Percentiles rank a stretch among this genome's conserved stretches.
These are phyloP conservation scores for Thuja plicata DNA, from an alignment of 83 land plant genomes.

Conservation along the genomic window DNA sequence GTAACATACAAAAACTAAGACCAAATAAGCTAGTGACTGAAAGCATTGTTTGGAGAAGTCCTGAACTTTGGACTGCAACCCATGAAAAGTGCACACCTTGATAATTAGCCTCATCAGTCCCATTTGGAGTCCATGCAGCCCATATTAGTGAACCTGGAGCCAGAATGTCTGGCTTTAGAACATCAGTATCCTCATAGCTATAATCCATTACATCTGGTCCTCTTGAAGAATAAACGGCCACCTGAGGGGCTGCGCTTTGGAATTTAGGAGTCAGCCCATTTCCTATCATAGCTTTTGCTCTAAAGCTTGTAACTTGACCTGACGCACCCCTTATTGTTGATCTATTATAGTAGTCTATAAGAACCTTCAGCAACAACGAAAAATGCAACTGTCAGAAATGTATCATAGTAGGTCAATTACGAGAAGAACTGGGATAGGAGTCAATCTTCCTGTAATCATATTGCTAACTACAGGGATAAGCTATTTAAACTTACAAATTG, in stretches of 20 bases:
- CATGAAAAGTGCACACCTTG: conserved; percentile 45
- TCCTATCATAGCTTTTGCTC: conserved; percentile 68
- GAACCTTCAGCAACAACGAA: conserved; percentile 38
- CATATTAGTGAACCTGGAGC: conserved; percentile 95
- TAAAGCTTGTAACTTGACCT: conserved; percentile 56
- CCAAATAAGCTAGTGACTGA: background rate
- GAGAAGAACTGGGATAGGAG: background rate
- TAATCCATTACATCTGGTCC: conserved; percentile 91
- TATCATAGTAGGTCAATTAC: background rate
- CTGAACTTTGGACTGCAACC: background rate
- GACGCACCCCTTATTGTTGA: conserved; percentile 68
- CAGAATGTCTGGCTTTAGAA: conserved; percentile 89
- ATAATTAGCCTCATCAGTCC: conserved; percentile 82
- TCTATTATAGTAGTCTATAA: conserved; percentile 75
- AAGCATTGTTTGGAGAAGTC: background rate
- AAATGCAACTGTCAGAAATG: background rate
- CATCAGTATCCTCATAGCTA: conserved; percentile 81
- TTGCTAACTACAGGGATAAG: background rate
- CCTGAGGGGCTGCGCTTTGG: conserved; percentile 76
- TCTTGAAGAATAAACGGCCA: conserved; percentile 86
- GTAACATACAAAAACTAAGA: background rate
- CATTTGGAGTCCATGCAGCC: conserved; percentile 96
- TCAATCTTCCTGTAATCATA: background rate
- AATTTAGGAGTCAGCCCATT: conserved; percentile 68
- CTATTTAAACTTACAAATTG: no score